Evolutionary conservation across 140 eudicot species (phyloP), one percentile per base, ranked within the genome.

Genomic region (Cichorium intybus): DNA sequence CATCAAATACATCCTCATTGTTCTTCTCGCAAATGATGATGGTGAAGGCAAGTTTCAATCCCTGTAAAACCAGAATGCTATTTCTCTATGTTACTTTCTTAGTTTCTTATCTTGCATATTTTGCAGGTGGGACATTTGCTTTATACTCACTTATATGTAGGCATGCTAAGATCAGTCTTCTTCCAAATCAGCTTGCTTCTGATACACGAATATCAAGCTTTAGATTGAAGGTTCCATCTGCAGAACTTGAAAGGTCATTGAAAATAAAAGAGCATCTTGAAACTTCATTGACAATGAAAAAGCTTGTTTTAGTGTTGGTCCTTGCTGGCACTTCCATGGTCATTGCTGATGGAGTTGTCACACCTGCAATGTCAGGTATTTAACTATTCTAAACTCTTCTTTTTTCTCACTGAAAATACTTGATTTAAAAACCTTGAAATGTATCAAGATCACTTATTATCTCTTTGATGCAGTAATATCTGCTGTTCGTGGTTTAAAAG

Each of bases 361-460:
- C 98, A 31, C 98, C 98, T 60, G 95, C 95, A 52, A 88, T 92
- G 95, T 92, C 98, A 87, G 98, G 98, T 92, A 45, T n/a, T 28
- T 49, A 20, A 39, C 75, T 62, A 10, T 63, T 66, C 39, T 62
- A 23, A 24, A 11, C 26, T 16, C 31, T 49, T 4, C 21, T 31
- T 23, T 7, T 66, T 45, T 58, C 37, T 65, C 47, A 56, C 37
- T 12, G 53, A 12, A n/a, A 39, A 12, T n/a, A 10, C 68, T 9
- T 41, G 54, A 45, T 10, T 28, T 3, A 21, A 61, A 37, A 60
- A 35, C 34, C 52, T 68, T 54, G 33, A 59, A 66, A 20, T 28
- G 29, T n/a, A 20, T 57, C 60, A 48, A 56, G 60, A 50, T 56
- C 10, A 39, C 33, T 71, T 9, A 34, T 51, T 60, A 43, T 52